A percentile compares a stretch with the other conserved stretches of the same genome.
These are phyloP conservation scores for Boletus patriciae DNA, from an alignment of 768 basidiomycete species.

Conservation along the genomic window DNA sequence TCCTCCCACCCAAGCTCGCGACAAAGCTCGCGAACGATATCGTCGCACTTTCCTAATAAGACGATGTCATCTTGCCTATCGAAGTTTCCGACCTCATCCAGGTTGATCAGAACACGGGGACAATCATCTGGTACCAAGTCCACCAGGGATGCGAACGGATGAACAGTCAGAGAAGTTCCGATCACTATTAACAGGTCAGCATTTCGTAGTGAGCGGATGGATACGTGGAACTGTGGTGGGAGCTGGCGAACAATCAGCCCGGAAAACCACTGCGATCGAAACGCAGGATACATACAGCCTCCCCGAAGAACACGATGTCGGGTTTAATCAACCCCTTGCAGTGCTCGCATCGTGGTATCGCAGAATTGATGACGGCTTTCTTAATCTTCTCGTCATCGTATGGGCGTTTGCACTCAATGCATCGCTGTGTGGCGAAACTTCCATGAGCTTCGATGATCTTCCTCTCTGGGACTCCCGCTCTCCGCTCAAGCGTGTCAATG, in stretches of 20 bases:
- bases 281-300: conserved; percentile 49
- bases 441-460: conserved; percentile 95
- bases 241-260: conserved; percentile 47
- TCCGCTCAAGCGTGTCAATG: conserved; percentile 88
- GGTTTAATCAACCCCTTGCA: conserved; percentile 84
- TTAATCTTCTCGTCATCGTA: conserved; percentile 72
- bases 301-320: conserved; percentile 95
- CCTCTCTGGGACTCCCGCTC: conserved; percentile 69
- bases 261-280: neutral
- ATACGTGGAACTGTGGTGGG: conserved; percentile 63
- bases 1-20: conserved; percentile 73
- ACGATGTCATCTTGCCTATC: conserved; percentile 59
- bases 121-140: conserved; percentile 52
- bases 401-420: conserved; percentile 65
- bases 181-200: conserved; percentile 90
- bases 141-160: conserved; percentile 83
- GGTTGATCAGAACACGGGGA: conserved; percentile 87
- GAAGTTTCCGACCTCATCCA: conserved; percentile 76
- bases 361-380: conserved; percentile 54
- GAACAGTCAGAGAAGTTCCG: conserved; percentile 85
- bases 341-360: conserved; percentile 57
- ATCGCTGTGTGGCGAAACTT: conserved; percentile 85
- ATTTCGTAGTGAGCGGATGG: conserved; percentile 50
- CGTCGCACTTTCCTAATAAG: conserved; percentile 70
- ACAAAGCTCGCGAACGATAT: conserved; percentile 59